phyloP scores from a whole-genome alignment of 83 land plant species.

The Picea engelmannii region DNA sequence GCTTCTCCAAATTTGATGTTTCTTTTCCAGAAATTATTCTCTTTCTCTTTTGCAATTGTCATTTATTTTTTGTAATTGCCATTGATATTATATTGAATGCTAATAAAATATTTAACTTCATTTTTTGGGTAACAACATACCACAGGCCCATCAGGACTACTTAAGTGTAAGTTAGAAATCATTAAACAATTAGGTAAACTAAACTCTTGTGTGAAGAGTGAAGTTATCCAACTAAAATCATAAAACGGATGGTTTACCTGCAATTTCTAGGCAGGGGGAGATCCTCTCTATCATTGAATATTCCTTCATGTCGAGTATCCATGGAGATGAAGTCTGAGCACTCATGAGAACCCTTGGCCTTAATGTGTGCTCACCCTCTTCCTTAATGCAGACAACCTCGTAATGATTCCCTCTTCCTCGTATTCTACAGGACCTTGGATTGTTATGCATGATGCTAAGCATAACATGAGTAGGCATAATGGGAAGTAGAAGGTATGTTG shows the following conservation, averaged over 20 bases:
- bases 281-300: no score
- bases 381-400: no score
- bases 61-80: neutral
- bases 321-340: no score
- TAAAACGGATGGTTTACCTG: constrained; percentile 96
- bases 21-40: neutral
- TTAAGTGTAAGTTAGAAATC: constrained; percentile 86
- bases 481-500: no score
- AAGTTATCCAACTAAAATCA: constrained; percentile 92
- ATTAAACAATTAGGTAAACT: constrained; percentile 70
- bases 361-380: no score
- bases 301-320: no score
- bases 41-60: neutral
- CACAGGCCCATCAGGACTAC: constrained; percentile 89
- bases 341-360: no score
- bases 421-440: no score
- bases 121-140: constrained; percentile 27
- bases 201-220: constrained; percentile 40
- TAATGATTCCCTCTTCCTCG: no score
- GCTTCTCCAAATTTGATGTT: neutral
- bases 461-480: no score
- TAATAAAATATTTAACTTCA: neutral
- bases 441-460: no score
- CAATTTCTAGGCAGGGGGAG: constrained; percentile 7
- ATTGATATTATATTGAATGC: neutral